These are phyloP conservation scores for Sclerospora graminicola DNA, from an alignment of 352 stramenopile species.

Conservation along the genomic window DNA sequence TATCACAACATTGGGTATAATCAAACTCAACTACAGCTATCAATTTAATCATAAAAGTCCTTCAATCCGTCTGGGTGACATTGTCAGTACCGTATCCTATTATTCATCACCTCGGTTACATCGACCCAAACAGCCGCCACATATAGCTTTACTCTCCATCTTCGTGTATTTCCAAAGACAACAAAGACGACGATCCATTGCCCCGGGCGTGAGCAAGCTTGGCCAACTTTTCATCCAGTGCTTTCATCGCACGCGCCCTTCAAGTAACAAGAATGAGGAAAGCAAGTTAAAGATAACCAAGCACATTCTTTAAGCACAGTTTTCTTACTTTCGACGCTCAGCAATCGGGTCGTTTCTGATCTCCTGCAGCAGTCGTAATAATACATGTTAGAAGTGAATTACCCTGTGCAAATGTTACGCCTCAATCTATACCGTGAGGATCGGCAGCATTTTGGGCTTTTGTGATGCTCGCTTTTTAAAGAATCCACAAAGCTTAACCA, in stretches of 20 bases:
- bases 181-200: conserved; percentile 14
- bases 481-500: conserved; percentile 77
- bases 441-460: conserved; percentile 45
- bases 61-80: no score
- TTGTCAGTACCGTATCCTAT: no score
- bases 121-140: no score
- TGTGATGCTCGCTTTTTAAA: conserved; percentile 71
- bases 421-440: conserved; percentile 33
- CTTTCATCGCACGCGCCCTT: conserved; percentile 80
- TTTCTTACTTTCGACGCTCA: conserved; percentile 76
- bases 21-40: no score
- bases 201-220: conserved; percentile 51
- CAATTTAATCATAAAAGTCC: no score
- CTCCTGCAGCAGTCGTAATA: conserved; percentile 17
- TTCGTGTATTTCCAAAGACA: conserved; percentile 23
- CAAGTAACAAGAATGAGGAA: not conserved
- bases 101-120: no score
- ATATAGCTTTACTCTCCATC: conserved; percentile 19
- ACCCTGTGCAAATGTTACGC: not conserved
- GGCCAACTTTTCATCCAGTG: conserved; percentile 80
- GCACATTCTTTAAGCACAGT: not conserved
- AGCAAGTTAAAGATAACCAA: not conserved
- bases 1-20: no score
- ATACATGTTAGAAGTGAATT: not conserved
- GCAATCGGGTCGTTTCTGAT: conserved; percentile 65